Base-by-base conservation (phyloP, 176 grass and related monocot species). In the Bonia amplexicaulis region DNA sequence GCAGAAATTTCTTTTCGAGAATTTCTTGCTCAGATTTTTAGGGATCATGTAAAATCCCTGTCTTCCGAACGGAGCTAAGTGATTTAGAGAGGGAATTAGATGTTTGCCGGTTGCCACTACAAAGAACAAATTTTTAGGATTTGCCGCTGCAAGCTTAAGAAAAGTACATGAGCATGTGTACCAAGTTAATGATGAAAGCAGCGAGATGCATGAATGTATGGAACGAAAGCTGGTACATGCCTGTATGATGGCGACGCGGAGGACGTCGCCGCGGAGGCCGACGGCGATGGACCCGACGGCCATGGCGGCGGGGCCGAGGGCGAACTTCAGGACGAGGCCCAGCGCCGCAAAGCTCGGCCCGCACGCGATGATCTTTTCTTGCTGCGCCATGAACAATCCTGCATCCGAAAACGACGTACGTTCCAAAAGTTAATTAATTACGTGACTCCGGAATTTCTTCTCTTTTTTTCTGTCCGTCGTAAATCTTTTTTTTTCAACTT, bases 301-400 rank as follows among this genome's bases (percentile, higher is more conserved):
- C 84, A 89, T 91, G 66, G 91, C 88, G 37, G 74, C 89, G 14
- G 96, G 96, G 22, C 96, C 96, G 20, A 81, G 89, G 9, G 84
- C 69, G 80, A 94, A 98, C 87, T 90, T 93, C 1, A 98, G 76
- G 46, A 57, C 62, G 83, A 98, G 84, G 23, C 96, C 93, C 1
- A 95, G 77, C 62, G 81, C 85, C 47, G 93, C 89, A 62, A 76
- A 82, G 71, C 85, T 84, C 29, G 77, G 74, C 13, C 96, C 93
- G 41, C 96, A 98, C 2, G 93, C 84, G 39, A 98, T 73, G 27
- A 98, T 87, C 84, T 91, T 98, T 77, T 95, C 85, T 45, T 98
- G 96, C 45, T 91, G 88, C 49, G 96, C 96, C 96, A 95, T 98
- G 87, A 98, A 98, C 41, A 98, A 35, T 0, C 96, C 96, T 98